Evolutionary conservation across 805 yeast species (phyloP).

Genomic region (Metschnikowia amazonensis): DNA sequence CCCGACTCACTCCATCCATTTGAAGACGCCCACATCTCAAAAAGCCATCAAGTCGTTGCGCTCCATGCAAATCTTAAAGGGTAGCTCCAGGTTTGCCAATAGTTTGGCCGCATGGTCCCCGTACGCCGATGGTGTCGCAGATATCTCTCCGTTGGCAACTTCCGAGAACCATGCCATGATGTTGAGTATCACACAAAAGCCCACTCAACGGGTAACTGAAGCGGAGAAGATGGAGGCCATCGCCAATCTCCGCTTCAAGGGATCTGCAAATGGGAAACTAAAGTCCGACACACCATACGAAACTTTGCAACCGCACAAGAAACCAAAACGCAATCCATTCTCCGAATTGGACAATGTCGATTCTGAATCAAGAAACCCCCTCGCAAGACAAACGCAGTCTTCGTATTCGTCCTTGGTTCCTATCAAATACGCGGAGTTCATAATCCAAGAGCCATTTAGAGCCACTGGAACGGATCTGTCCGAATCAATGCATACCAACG

Average conservation of each 20-base stretch:
- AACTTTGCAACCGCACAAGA: conserved; percentile 24
- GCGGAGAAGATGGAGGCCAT: conserved; percentile 30
- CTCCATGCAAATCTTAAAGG: conserved; percentile 54
- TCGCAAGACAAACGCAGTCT: conserved; percentile 11
- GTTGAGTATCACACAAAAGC: conserved; percentile 8
- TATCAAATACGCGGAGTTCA: conserved; percentile 48
- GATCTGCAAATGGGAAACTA: conserved; percentile 38
- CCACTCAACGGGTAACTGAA: conserved; percentile 11
- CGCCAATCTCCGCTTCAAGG: conserved; percentile 62
- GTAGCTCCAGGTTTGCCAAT: conserved; percentile 57
- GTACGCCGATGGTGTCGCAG: conserved; percentile 66
- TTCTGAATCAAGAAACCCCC: conserved; percentile 1
- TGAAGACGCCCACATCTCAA: conserved; percentile 37
- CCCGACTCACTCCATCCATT: conserved; percentile 38
- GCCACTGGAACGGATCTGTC: conserved; percentile 9
- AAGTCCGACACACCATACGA: conserved; percentile 39
- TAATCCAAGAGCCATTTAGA: conserved; percentile 31
- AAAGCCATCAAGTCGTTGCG: conserved; percentile 44
- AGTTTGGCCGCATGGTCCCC: conserved; percentile 71
- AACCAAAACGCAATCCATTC: conserved; percentile 14
- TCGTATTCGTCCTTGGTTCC: conserved; percentile 57
- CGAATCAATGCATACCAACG: conserved; percentile 16
- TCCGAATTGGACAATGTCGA: not conserved
- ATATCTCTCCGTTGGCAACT: conserved; percentile 57
- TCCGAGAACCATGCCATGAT: conserved; percentile 40